Evolutionary conservation across 495 filamentous ascomycete genomes (phyloP), one percentile per base, ranked within the genome.

Genomic region (Podospora conica): DNA sequence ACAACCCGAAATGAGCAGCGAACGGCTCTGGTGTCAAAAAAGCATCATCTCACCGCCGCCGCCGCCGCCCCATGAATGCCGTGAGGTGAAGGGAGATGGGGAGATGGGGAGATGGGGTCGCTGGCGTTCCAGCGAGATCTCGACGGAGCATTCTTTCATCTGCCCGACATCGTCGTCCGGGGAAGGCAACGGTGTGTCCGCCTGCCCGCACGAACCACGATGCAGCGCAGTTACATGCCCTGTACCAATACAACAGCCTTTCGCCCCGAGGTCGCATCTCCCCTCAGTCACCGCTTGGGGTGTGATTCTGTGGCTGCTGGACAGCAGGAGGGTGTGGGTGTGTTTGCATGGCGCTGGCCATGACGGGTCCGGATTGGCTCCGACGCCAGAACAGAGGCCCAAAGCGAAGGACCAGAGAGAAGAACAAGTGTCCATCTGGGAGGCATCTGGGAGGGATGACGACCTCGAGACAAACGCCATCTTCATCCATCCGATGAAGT

Each of bases 251-350:
- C 40, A 48, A 48, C 40, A n/a, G 40, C 40, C n/a, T n/a, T 48
- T 48, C 8, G 40, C 40, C 40, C 40, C 40, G 40, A n/a, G n/a
- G 40, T 48, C 15, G 40, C 40, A 48, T 48, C 40, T 48, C 40
- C 40, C 40, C 40, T 48, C 40, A 18, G 40, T n/a, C 40, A 54
- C 62, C 22, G 62, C 29, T 54, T 27, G 24, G 55, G 63, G 63
- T 64, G 63, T 31, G 54, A 64, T 58, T 58, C 63, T 64, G 63
- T 64, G 63, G 63, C 63, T 28, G 62, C 33, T 21, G 61, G 24
- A 12, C 29, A 31, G 40, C 40, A n/a, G 40, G 40, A 48, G 40
- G 40, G 15, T 40, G n/a, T n/a, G 18, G 21, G 27, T 62, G 61
- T 55, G 9, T 23, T 55, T 58, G 54, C 63, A 58, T 64, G 53